Base-by-base conservation (phyloP, 192 early-diverging fungal species). In the Coemansia sp. region DNA sequence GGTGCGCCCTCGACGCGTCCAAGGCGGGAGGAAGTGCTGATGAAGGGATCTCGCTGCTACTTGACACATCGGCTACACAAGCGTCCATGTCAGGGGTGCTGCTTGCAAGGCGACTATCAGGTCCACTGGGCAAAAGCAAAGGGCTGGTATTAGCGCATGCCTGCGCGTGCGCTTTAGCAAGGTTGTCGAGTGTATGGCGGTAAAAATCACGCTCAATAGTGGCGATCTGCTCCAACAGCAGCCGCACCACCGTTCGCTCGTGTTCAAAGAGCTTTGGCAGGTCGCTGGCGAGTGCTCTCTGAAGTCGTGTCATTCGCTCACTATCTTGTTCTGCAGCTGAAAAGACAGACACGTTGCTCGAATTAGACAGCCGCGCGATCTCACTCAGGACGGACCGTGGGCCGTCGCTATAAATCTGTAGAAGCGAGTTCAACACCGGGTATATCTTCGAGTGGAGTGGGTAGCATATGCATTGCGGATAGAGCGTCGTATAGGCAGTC, bases 191-290 rank as follows among this genome's bases (percentile, higher is more conserved):
- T 50, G 48, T 37, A 58, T 74, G 75, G 44, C 38, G 15, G 19
- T 72, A 74, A 66, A 82, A 82, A 5, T 69, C 61, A 50, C 65
- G 80, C 75, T 82, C 68, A 15, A 82, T 66, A 8, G 42, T 31
- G 6, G 59, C 72, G 11, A 82, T 46, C 50, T 63, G 71, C 50
- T 70, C 75, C 8, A 66, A 17, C 1, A 77, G 45, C 34, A 82
- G 66, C 19, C 62, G 74, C 41, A 82, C 68, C 19, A 74, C 62
- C 9, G 59, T 66, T 14, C 72, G 65, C 64, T 82, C 80, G 38
- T 82, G 63, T 9, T 74, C 74, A 68, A 82, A 82, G 17, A 82
- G 71, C 80, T 61, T 69, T 14, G 80, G 80, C 23, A 82, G 75
- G 11, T 82, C 80, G 41, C 46, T 51, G 5, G 72, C 68, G 19